Conservation (phyloP, 2,329 filamentous ascomycete species). For the Cladophialophora bantiana region DNA sequence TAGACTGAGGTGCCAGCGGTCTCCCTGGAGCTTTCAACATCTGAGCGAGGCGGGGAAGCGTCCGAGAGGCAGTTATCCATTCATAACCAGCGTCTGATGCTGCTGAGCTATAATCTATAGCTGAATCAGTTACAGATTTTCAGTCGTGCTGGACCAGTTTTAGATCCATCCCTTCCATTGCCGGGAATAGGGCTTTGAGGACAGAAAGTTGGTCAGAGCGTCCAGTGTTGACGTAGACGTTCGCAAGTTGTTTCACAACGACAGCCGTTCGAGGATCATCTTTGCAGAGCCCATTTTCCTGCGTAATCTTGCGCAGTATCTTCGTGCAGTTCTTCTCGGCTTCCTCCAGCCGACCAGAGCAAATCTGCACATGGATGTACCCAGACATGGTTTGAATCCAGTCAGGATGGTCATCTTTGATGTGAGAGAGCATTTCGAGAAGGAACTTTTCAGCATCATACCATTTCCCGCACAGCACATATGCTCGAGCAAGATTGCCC, state of each 20-base stretch:
- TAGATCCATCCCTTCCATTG: no score
- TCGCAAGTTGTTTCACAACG: no score
- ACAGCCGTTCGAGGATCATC: no score
- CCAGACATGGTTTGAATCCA: conserved; percentile 38
- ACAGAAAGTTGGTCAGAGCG: no score
- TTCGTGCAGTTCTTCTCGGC: conserved; percentile 34
- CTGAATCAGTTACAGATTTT: conserved; percentile 57
- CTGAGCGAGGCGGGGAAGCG: conserved; percentile 77
- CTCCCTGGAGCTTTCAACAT: conserved; percentile 66
- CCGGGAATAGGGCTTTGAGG: no score
- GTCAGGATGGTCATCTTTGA: conserved; percentile 37
- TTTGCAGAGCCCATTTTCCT: no score
- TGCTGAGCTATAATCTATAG: conserved; percentile 91
- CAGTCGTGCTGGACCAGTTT: no score
- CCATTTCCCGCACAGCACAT: conserved; percentile 34
- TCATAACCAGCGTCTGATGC: conserved; percentile 80
- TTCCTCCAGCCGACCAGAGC: conserved; percentile 30
- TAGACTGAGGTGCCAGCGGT: conserved; percentile 89
- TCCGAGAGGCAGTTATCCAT: conserved; percentile 73
- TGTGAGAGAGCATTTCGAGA: conserved; percentile 26
- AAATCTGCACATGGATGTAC: conserved; percentile 36
- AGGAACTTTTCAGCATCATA: conserved; percentile 35
- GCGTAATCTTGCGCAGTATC: conserved; percentile 20
- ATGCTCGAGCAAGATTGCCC: conserved; percentile 42
- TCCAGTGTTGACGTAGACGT: no score